phyloP scores from a whole-genome alignment of 1,284 basidiomycete species.

The Sporisorium sorghi region DNA sequence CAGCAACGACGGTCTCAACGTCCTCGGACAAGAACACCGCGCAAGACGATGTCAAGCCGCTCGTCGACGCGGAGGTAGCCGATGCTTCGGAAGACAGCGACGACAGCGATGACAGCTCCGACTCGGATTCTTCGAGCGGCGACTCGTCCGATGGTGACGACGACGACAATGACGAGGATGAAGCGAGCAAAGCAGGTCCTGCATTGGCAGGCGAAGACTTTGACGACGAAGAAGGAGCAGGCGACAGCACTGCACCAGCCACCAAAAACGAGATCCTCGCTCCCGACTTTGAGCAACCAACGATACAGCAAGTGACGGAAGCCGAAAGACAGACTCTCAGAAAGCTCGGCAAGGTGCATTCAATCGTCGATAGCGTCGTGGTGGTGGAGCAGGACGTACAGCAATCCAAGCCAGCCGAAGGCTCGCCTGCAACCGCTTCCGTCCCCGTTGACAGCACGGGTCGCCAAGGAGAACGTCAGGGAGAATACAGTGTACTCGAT shows the following conservation, averaged over 20 bases:
- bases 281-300: conserved; percentile 42
- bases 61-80: conserved; percentile 1
- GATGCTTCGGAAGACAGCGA: conserved; percentile 17
- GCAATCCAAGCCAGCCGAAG: conserved; percentile 11
- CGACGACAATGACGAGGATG: conserved; percentile 18
- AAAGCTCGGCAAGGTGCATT: conserved; percentile 59
- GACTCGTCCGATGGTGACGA: conserved; percentile 41
- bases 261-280: conserved; percentile 63
- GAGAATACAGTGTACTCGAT: conserved; percentile 79
- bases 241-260: conserved; percentile 29
- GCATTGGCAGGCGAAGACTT: conserved; percentile 25
- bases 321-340: conserved; percentile 43
- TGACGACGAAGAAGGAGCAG: conserved; percentile 50
- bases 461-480: conserved; percentile 45
- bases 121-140: conserved; percentile 24
- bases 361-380: conserved; percentile 64
- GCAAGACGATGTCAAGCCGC: conserved; percentile 2
- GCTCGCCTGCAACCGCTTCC: not conserved
- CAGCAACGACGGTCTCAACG: conserved; percentile 3
- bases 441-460: conserved; percentile 51
- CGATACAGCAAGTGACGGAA: conserved; percentile 34
- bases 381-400: conserved; percentile 62
- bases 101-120: conserved; percentile 20
- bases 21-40: not conserved
- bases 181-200: not conserved